Evolutionary conservation across 495 filamentous ascomycete genomes (phyloP).

Genomic region (Amorphotheca resinae): DNA sequence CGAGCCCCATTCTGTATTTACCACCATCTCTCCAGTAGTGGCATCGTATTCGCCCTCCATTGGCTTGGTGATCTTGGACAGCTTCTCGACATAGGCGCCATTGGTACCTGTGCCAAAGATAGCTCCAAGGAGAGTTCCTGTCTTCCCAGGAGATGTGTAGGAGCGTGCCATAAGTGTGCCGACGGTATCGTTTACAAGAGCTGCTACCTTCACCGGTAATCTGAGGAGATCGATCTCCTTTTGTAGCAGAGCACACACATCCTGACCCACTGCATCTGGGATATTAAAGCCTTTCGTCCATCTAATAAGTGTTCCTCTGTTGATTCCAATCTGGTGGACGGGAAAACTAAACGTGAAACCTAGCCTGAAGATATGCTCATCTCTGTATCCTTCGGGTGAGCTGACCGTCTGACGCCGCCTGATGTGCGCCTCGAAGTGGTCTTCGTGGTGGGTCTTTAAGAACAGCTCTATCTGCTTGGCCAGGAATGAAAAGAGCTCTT

Average conservation of each 20-base stretch:
- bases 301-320: conserved; percentile 80
- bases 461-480: conserved; percentile 85
- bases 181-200: conserved; percentile 94
- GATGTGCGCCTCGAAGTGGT: conserved; percentile 67
- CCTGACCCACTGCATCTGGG: conserved; percentile 78
- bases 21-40: conserved; percentile 84
- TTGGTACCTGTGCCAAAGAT: conserved; percentile 96
- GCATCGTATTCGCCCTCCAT: conserved; percentile 58
- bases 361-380: conserved; percentile 71
- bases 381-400: conserved; percentile 38
- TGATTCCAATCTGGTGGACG: conserved; percentile 85
- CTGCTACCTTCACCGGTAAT: conserved; percentile 84
- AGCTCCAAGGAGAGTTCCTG: conserved; percentile 73
- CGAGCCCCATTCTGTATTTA: conserved; percentile 97
- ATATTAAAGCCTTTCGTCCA: conserved; percentile 99
- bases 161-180: conserved; percentile 96
- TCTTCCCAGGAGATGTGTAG: conserved; percentile 84
- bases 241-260: conserved; percentile 85
- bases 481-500: conserved; percentile 86
- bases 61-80: conserved; percentile 55
- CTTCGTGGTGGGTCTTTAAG: conserved; percentile 73
- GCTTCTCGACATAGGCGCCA: conserved; percentile 79
- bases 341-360: conserved; percentile 98
- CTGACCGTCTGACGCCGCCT: conserved; percentile 43
- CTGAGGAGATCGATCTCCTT: conserved; percentile 76